phyloP scores from a whole-genome alignment of 345 rosid genomes.

The Murraya paniculata region DNA sequence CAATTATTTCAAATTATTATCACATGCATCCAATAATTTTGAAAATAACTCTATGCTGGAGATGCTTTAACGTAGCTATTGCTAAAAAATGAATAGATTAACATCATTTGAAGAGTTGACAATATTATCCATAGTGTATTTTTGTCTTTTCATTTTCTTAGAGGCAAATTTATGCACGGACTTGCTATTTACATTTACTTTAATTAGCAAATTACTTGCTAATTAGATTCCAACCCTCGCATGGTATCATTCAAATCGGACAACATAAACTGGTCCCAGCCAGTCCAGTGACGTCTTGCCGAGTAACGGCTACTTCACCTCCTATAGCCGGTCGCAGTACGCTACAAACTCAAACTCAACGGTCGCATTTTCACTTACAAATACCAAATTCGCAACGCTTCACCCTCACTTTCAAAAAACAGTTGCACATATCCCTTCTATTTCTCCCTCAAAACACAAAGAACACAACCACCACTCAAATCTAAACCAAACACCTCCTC shows the following conservation, averaged over 20 bases:
- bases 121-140: no score
- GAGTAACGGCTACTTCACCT: constrained; percentile 53
- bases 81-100: no score
- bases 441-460: not conserved
- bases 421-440: not conserved
- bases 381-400: constrained; percentile 25
- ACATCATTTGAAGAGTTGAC: no score
- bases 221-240: not conserved
- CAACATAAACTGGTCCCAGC: constrained; percentile 2
- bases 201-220: no score
- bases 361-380: constrained; percentile 36
- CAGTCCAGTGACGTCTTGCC: constrained; percentile 26
- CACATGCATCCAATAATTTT: no score
- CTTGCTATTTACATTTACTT: no score
- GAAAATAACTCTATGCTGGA: no score
- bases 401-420: not conserved
- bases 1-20: no score
- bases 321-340: constrained; percentile 26
- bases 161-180: no score
- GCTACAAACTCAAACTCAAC: constrained; percentile 29
- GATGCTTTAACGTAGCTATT: no score
- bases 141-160: no score
- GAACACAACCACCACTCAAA: not conserved
- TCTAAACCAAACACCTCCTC: not conserved
- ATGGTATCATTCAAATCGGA: not conserved